Conservation (phyloP, 2,329 filamentous ascomycete genomes). For the Plenodomus tracheiphilus region DNA sequence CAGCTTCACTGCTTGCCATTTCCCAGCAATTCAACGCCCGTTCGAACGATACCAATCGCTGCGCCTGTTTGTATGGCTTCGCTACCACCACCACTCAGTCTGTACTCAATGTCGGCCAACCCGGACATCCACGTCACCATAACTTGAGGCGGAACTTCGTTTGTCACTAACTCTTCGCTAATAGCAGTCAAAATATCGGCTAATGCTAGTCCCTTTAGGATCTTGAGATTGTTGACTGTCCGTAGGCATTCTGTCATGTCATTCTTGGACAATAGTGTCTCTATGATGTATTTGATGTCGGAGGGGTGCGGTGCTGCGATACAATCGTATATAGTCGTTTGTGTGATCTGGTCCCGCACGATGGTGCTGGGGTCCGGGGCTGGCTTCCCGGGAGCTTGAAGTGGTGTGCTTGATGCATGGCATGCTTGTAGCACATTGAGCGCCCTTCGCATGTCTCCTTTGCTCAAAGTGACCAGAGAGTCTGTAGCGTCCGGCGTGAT, state of each 20-base stretch:
- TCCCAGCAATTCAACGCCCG: slow-evolving; percentile 72
- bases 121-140: slow-evolving; percentile 92
- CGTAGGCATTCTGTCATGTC: slow-evolving; percentile 89
- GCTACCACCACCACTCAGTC: slow-evolving; percentile 82
- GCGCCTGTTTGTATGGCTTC: slow-evolving; percentile 92
- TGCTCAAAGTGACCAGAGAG: slow-evolving; percentile 82
- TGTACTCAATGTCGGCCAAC: slow-evolving; percentile 88
- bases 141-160: slow-evolving; percentile 84
- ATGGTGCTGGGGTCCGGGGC: slow-evolving; percentile 60
- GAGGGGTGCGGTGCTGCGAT: slow-evolving; percentile 92
- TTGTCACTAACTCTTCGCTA: slow-evolving; percentile 76
- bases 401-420: slow-evolving; percentile 79
- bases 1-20: slow-evolving; percentile 30
- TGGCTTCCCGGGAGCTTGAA: slow-evolving; percentile 54
- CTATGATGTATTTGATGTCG: slow-evolving; percentile 81
- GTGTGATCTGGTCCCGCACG: slow-evolving; percentile 81
- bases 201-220: slow-evolving; percentile 80
- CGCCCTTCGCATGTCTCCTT: slow-evolving; percentile 93
- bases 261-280: slow-evolving; percentile 78
- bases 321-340: slow-evolving; percentile 93
- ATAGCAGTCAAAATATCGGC: slow-evolving; percentile 91
- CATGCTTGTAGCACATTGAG: slow-evolving; percentile 96
- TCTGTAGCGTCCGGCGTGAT: slow-evolving; percentile 81
- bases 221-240: slow-evolving; percentile 87
- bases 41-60: slow-evolving; percentile 83